Percentiles rank a stretch among this genome's conserved stretches.
phyloP scores from a whole-genome alignment of 768 basidiomycete species.

The Mycena sanguinolenta region DNA sequence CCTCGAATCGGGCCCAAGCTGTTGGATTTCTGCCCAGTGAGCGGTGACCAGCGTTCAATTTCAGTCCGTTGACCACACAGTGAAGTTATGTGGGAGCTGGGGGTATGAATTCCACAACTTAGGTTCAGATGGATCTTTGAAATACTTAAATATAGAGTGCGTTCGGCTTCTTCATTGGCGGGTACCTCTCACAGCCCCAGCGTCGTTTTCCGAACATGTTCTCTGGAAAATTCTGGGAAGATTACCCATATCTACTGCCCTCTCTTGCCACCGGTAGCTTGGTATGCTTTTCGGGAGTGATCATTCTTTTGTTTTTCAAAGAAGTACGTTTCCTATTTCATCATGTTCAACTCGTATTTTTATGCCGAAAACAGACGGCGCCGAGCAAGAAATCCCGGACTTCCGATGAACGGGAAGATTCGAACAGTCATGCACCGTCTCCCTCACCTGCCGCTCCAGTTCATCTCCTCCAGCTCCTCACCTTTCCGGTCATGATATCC shows the following conservation, averaged over 20 bases:
- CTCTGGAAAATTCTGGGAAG: slow-evolving; percentile 65
- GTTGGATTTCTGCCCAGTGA: neutral
- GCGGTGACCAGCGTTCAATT: neutral
- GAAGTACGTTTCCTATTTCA: slow-evolving; percentile 49
- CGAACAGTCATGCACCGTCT: neutral
- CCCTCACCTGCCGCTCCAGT: slow-evolving; percentile 43
- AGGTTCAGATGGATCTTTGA: no score
- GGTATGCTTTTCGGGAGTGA: slow-evolving; percentile 47
- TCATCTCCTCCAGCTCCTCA: slow-evolving; percentile 53
- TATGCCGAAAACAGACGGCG: slow-evolving; percentile 44
- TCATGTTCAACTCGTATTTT: no score
- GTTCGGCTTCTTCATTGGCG: slow-evolving; percentile 74
- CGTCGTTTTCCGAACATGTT: slow-evolving; percentile 76
- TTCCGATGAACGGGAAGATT: neutral
- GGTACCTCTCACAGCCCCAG: slow-evolving; percentile 72
- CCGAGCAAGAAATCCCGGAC: slow-evolving; percentile 30
- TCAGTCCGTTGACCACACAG: neutral
- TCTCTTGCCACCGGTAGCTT: slow-evolving; percentile 59
- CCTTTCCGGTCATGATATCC: slow-evolving; percentile 50
- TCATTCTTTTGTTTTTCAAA: slow-evolving; percentile 54
- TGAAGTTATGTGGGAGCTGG: neutral
- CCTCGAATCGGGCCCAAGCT: neutral
- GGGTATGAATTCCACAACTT: neutral
- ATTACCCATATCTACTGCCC: slow-evolving; percentile 83
- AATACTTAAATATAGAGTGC: slow-evolving; percentile 3